Conservation (phyloP, 768 basidiomycete species). For the Austroboletus eburneus region DNA sequence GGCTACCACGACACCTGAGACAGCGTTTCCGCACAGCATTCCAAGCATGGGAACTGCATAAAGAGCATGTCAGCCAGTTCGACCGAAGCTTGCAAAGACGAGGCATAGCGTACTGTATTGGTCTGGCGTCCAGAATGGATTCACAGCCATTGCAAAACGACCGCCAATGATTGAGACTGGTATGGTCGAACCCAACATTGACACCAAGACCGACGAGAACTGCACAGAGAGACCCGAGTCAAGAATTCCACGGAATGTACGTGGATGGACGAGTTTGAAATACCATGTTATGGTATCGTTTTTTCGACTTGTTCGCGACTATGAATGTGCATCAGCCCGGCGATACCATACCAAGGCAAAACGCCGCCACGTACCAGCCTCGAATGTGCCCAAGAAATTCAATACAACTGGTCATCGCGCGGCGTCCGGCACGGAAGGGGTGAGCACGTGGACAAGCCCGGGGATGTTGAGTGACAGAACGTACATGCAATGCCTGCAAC, state of each 20-base stretch:
- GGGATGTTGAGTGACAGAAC: constrained; percentile 33
- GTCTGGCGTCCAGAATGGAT: constrained; percentile 81
- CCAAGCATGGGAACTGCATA: constrained; percentile 72
- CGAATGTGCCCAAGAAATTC: constrained; percentile 74
- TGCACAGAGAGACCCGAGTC: constrained; percentile 5
- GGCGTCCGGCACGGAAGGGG: too few relatives aligned
- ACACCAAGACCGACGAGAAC: constrained; percentile 64
- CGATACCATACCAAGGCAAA: too few relatives aligned
- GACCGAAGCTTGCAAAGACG: too few relatives aligned
- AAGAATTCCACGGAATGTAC: background rate
- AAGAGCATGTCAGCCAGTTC: constrained; percentile 1
- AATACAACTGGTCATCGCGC: constrained; percentile 47
- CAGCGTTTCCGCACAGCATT: constrained; percentile 81
- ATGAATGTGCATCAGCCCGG: background rate
- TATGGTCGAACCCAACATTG: constrained; percentile 70
- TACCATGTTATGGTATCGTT: constrained; percentile 78
- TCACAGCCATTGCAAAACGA: constrained; percentile 67
- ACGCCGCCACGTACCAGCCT: constrained; percentile 70
- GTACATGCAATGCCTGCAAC: constrained; percentile 70
- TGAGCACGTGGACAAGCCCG: background rate
- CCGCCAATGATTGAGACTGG: constrained; percentile 77
- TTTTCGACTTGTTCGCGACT: constrained; percentile 79
- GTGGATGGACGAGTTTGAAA: background rate
- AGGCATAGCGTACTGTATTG: constrained; percentile 58
- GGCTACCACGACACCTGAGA: constrained; percentile 71